A percentile compares a stretch with the other conserved stretches of the same genome.
phyloP scores from a whole-genome alignment of 2,329 filamentous ascomycete genomes.

The Microdochium bolleyi region DNA sequence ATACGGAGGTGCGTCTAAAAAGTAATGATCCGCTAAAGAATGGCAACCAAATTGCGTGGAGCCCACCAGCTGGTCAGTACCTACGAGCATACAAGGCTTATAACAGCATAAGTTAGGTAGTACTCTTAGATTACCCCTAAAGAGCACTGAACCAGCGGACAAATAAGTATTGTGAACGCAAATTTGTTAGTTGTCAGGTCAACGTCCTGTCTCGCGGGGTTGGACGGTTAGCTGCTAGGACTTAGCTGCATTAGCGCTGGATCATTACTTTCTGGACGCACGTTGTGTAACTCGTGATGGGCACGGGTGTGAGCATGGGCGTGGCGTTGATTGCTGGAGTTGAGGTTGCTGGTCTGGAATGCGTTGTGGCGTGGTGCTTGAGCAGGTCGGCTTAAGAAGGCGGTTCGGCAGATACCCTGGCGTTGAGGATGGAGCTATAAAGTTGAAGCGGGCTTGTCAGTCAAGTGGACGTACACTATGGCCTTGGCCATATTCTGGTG shows the following conservation, averaged over 20 bases:
- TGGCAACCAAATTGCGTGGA: not conserved
- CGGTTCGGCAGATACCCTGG: not conserved
- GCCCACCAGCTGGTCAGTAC: not conserved
- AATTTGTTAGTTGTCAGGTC: not conserved
- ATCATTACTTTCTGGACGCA: constrained; percentile 17
- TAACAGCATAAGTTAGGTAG: not conserved
- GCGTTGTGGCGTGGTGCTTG: not conserved
- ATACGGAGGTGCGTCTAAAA: not conserved
- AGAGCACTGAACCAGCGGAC: not conserved
- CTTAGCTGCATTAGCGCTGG: not conserved
- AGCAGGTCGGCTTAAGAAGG: not conserved
- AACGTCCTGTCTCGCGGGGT: not conserved
- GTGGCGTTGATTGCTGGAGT: not conserved
- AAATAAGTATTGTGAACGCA: not conserved
- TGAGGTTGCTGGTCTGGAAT: not conserved
- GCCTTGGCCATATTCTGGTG: too few relatives aligned
- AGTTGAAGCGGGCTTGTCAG: not conserved
- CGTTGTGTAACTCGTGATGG: constrained; percentile 26
- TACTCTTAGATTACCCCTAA: not conserved
- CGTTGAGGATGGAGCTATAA: not conserved
- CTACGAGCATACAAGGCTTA: not conserved
- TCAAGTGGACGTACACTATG: too few relatives aligned
- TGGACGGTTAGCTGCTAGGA: not conserved
- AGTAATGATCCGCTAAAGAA: not conserved
- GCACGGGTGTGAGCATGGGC: not conserved